Evolutionary conservation across 2,329 filamentous ascomycete species (phyloP), one percentile per base, ranked within the genome.

Genomic region (Phialocephala sp.): DNA sequence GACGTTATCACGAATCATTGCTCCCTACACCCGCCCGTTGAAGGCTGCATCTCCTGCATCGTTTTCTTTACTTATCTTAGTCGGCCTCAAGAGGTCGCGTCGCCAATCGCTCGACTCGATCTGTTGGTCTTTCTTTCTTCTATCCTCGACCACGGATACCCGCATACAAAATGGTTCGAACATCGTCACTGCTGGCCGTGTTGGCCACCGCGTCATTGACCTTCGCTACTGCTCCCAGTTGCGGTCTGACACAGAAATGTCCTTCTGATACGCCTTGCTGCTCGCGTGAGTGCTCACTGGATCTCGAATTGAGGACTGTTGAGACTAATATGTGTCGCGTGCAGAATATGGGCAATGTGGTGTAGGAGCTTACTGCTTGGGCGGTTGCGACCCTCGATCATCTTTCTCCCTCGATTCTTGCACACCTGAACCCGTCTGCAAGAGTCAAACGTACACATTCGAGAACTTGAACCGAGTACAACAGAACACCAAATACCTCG

Each of bases 271-370:
- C 86, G n/a, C 91, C 90, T 36, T 93, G 91, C 81, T 94, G 91
- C 78, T 93, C 91, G 65, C 89, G 91, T 94, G 83, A 82, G 90
- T 71, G 45, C n/a, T 11, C 18, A 36, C 39, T 24, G 14, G 9
- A 11, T 8, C n/a, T 58, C 54, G 27, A 22, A 50, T 15, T 43
- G 27, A 20, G 50, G 50, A 54, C 22, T 9, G 12, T 35, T 8
- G 50, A 35, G 24, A 54, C 50, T 54, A 54, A 54, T n/a, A 12
- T 54, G 32, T 35, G 15, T 54, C 50, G 50, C 14, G 50, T 72
- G 59, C 75, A 97, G 93, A 95, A 80, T 98, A 97, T 79, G 92
- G 92, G 73, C 85, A 94, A 79, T 98, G 95, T 76, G 95, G 94
- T 81, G 88, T 93, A 63, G 95, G 95, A 74, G 95, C 94, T 63